phyloP scores from a whole-genome alignment of 805 yeast species.

The Ogataea pignaliae region DNA sequence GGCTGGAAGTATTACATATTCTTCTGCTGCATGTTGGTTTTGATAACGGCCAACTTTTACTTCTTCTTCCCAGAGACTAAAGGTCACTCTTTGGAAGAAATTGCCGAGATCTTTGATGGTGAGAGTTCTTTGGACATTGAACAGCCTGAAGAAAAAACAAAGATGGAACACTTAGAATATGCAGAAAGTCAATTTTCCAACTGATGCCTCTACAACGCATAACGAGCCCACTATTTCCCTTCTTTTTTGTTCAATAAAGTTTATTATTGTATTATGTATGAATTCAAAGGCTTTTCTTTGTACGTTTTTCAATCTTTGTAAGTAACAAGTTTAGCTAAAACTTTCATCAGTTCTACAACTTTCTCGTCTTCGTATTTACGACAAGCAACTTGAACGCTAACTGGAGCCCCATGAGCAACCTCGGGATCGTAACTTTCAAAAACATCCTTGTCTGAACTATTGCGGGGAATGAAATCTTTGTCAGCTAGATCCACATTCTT shows the following conservation, averaged over 20 bases:
- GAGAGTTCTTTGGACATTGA: constrained; percentile 2
- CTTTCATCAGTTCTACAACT: not conserved
- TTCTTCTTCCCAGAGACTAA: constrained; percentile 46
- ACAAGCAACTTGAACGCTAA: constrained; percentile 58
- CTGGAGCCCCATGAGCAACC: constrained; percentile 56
- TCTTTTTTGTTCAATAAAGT: no score
- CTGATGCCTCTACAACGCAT: no score
- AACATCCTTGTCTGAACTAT: constrained; percentile 40
- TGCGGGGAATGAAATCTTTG: constrained; percentile 26
- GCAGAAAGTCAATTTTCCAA: not conserved
- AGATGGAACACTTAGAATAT: constrained; percentile 11
- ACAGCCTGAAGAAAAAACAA: constrained; percentile 5
- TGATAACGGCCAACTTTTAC: constrained; percentile 20
- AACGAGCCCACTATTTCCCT: no score
- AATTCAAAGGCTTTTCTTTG: no score
- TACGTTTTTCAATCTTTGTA: no score
- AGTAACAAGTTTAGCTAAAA: no score
- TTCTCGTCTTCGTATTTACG: constrained; percentile 57
- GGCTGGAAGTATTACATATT: constrained; percentile 35
- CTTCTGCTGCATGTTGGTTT: constrained; percentile 29
- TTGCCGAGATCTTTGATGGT: constrained; percentile 40
- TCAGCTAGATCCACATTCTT: constrained; percentile 29
- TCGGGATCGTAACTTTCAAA: constrained; percentile 35
- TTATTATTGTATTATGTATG: no score
- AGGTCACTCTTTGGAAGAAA: constrained; percentile 37